A percentile compares a stretch with the other conserved stretches of the same genome.
phyloP scores from a whole-genome alignment of 2,329 filamentous ascomycete genomes.

The Corinectria fuckeliana region DNA sequence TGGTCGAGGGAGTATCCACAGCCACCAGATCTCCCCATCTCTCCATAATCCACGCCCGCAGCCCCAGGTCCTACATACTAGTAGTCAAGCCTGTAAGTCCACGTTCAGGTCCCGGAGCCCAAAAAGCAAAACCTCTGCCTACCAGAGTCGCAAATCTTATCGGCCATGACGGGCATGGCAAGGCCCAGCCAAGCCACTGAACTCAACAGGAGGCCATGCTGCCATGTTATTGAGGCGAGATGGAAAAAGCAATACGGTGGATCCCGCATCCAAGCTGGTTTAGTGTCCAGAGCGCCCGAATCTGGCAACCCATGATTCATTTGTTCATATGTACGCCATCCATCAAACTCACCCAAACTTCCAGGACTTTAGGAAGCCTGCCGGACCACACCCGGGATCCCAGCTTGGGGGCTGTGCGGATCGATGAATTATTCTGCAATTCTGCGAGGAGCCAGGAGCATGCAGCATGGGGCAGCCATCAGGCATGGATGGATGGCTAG shows the following conservation, averaged over 20 bases:
- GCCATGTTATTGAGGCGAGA: slow-evolving; percentile 25
- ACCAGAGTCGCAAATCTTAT: slow-evolving; percentile 34
- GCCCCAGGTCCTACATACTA: neutral
- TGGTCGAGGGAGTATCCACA: slow-evolving; percentile 3
- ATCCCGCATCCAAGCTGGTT: neutral
- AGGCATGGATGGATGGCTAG: slow-evolving; percentile 5
- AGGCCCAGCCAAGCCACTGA: slow-evolving; percentile 32
- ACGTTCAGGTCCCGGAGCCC: slow-evolving; percentile 8
- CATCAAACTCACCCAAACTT: neutral
- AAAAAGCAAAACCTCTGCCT: slow-evolving; percentile 20
- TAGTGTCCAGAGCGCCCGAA: slow-evolving; percentile 10
- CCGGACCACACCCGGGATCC: neutral
- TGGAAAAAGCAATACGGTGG: slow-evolving; percentile 23
- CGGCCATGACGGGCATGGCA: slow-evolving; percentile 18
- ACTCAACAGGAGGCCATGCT: slow-evolving; percentile 32
- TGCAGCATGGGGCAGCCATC: slow-evolving; percentile 5
- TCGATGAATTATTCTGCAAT: slow-evolving; percentile 4
- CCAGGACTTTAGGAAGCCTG: neutral
- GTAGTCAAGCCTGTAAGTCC: neutral
- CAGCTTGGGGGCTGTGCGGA: neutral
- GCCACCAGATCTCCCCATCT: slow-evolving; percentile 12
- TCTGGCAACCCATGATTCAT: slow-evolving; percentile 15
- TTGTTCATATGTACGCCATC: slow-evolving; percentile 19
- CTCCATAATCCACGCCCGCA: neutral
- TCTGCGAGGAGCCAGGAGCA: slow-evolving; percentile 1